Evolutionary conservation across 192 early-diverging fungal genomes (phyloP), one percentile per base, ranked within the genome.

Genomic region (Coemansia interrupta): DNA sequence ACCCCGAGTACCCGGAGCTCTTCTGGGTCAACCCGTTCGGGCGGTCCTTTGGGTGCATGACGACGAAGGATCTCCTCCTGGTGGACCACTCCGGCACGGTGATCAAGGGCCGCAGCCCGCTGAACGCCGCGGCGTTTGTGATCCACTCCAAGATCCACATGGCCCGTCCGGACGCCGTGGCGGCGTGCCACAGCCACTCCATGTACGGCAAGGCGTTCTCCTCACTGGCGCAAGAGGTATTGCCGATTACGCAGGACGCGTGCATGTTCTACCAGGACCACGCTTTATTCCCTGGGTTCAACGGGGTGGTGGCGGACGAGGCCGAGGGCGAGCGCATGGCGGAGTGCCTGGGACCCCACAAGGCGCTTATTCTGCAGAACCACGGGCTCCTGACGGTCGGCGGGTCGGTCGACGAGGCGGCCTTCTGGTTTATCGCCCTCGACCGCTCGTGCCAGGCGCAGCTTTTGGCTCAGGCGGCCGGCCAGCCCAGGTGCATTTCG

Each of bases 11-110:
- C 41, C 69, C 84, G 0, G 77, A 80, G 14, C 47, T 83, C 4
- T 86, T 84, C 59, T 84, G 83, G 84, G 83, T 84, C n/a, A 86
- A 86, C 30, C 70, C 80, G 32, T 83, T 86, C 39, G 83, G 83
- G 18, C 55, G 57, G 30, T 70, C 80, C 58, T 86, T 86, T 58
- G 67, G 73, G 1, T 73, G 80, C 63, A 71, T 86, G 29, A 80
- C 70, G 10, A 66, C 79, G 17, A 75, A 72, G 47, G 83, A 84
- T 52, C 68, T 86, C 28, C 48, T 84, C n/a, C 72, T 86, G 8
- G 82, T 84, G 0, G 73, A 86, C 60, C 82, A 83, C 56, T 14
- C 64, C 3, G 84, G 84, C 43, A 61, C 58, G 0, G 78, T 86
- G 44, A 65, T 84, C 1, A 57, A 78, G 19, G 84, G 84, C 0